These are phyloP conservation scores for Crucihimalaya himalaica DNA, from an alignment of 345 rosid species.

Conservation along the genomic window DNA sequence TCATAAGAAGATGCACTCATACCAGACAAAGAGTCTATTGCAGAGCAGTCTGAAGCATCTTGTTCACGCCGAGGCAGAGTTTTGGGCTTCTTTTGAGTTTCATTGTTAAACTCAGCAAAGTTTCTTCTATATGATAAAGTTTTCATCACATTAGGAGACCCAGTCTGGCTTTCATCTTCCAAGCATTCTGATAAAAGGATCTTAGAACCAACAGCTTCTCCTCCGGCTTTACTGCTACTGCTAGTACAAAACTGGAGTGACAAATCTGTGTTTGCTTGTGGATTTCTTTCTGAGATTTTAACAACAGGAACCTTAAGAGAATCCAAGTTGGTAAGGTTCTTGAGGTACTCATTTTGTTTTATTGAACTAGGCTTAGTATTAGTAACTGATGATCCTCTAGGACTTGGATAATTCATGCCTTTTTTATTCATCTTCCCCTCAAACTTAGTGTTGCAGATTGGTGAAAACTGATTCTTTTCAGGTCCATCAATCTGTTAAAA, in stretches of 20 bases:
- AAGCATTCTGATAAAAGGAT: conserved; percentile 35
- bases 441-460: conserved; percentile 40
- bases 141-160: conserved; percentile 39
- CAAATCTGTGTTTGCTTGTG: conserved; percentile 39
- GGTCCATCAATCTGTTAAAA: conserved; percentile 47
- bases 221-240: conserved; percentile 29
- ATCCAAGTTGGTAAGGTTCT: conserved; percentile 42
- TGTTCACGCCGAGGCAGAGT: conserved; percentile 28
- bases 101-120: conserved; percentile 34
- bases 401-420: conserved; percentile 33
- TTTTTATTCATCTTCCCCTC: conserved; percentile 47
- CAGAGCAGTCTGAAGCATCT: conserved; percentile 37
- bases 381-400: conserved; percentile 37
- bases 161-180: conserved; percentile 33
- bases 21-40: conserved; percentile 46
- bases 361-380: conserved; percentile 41
- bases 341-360: conserved; percentile 42
- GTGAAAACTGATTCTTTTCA: conserved; percentile 44
- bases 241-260: conserved; percentile 46
- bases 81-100: conserved; percentile 39
- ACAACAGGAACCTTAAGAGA: conserved; percentile 44
- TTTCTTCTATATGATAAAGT: conserved; percentile 41
- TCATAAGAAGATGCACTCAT: conserved; percentile 57
- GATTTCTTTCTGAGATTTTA: conserved; percentile 30
- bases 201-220: conserved; percentile 31